A percentile compares a stretch with the other conserved stretches of the same genome.
These are phyloP conservation scores for Babesia bigemina DNA, from an alignment of 169 alveolate species.

Conservation along the genomic window DNA sequence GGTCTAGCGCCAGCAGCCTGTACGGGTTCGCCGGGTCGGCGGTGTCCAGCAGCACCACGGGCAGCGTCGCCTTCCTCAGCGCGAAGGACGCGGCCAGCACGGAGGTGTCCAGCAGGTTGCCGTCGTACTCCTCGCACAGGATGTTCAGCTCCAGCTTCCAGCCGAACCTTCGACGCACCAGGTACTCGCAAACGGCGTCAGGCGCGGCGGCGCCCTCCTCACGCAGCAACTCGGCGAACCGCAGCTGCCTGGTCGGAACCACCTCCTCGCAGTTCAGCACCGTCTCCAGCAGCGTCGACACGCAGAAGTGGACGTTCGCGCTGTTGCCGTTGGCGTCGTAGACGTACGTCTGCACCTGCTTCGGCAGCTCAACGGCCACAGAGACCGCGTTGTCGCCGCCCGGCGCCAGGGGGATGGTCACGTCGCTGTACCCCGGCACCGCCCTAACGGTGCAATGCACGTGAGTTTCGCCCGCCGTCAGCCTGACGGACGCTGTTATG, in stretches of 20 bases:
- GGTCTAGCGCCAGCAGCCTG: slow-evolving; percentile 7
- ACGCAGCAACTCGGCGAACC: slow-evolving; percentile 11
- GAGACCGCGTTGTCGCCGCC: slow-evolving; percentile 1
- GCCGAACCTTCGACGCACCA: slow-evolving; percentile 6
- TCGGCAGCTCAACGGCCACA: slow-evolving; percentile 47
- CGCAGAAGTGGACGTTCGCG: slow-evolving; percentile 46
- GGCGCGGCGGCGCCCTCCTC: neutral
- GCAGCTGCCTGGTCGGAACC: slow-evolving; percentile 41
- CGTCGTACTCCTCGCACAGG: slow-evolving; percentile 64
- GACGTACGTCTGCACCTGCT: slow-evolving; percentile 50
- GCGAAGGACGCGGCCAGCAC: slow-evolving; percentile 46
- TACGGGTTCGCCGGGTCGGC: slow-evolving; percentile 1
- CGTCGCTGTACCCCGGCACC: slow-evolving; percentile 2
- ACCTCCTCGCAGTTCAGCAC: slow-evolving; percentile 46
- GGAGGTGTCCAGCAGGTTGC: slow-evolving; percentile 50
- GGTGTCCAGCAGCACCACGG: slow-evolving; percentile 26
- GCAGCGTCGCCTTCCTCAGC: slow-evolving; percentile 29
- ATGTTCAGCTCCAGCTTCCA: slow-evolving; percentile 55
- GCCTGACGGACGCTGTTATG: slow-evolving; percentile 28
- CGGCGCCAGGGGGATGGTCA: neutral
- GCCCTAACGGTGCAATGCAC: slow-evolving; percentile 50
- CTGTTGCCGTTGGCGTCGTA: slow-evolving; percentile 62
- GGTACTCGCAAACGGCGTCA: neutral
- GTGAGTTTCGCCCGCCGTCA: slow-evolving; percentile 53
- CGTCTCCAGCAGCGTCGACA: slow-evolving; percentile 31